Percentiles rank a stretch among this genome's conserved stretches.
Evolutionary conservation across 1,284 basidiomycete genomes (phyloP).

Genomic region (Papiliotrema laurentii): DNA sequence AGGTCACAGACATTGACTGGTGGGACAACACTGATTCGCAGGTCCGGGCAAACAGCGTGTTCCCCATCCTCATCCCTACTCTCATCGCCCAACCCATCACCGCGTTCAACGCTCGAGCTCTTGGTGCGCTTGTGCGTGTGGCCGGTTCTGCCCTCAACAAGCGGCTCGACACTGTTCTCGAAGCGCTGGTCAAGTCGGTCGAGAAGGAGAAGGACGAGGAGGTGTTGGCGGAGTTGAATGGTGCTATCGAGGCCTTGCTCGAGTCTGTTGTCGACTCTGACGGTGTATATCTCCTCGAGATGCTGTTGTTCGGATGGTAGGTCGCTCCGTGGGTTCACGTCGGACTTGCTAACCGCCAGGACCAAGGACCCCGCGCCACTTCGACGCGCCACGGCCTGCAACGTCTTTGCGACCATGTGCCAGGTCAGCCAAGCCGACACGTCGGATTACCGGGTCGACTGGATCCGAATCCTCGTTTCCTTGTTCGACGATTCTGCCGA

Average conservation of each 20-base stretch:
- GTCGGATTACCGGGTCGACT: constrained; percentile 82
- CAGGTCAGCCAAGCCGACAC: constrained; percentile 70
- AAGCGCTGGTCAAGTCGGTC: constrained; percentile 64
- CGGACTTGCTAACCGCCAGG: constrained; percentile 51
- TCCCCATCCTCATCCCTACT: constrained; percentile 96
- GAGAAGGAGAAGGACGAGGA: constrained; percentile 64
- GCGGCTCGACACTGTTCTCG: constrained; percentile 70
- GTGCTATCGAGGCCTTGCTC: constrained; percentile 68
- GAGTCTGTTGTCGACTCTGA: constrained; percentile 75
- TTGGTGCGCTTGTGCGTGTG: constrained; percentile 85
- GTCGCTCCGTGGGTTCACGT: constrained; percentile 24
- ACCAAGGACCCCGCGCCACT: constrained; percentile 66
- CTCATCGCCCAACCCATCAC: constrained; percentile 86
- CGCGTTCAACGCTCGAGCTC: constrained; percentile 90
- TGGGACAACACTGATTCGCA: constrained; percentile 31
- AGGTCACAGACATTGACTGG: constrained; percentile 37
- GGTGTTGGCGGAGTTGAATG: constrained; percentile 64
- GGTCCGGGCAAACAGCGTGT: constrained; percentile 88
- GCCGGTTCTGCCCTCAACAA: constrained; percentile 85
- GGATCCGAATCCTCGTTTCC: constrained; percentile 88
- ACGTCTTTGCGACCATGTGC: constrained; percentile 75
- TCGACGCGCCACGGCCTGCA: constrained; percentile 72
- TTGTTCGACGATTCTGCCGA: constrained; percentile 74
- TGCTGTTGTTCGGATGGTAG: constrained; percentile 82
- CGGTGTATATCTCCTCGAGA: constrained; percentile 81